Evolutionary conservation across 2,329 filamentous ascomycete species (phyloP), one percentile per base, ranked within the genome.

Genomic region (Cyclaneusma minus): DNA sequence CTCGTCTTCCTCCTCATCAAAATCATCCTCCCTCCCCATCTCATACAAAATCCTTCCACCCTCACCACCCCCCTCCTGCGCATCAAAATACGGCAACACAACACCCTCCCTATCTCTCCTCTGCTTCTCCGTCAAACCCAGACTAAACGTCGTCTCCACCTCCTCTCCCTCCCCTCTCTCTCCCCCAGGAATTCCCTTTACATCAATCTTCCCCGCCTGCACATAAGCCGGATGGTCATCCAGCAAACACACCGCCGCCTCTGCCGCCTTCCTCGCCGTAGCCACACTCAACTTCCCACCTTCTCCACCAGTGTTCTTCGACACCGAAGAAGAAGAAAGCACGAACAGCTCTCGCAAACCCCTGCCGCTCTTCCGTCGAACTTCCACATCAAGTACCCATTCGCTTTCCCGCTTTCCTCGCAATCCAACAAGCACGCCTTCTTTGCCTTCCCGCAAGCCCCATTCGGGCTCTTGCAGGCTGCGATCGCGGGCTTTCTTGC

Each of bases 11-110:
- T 92, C 84, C 32, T 92, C 85, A 40, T 93, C 85, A 54, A 94
- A 95, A 48, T 95, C 84, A 51, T 98, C 89, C 55, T 95, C 89
- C 35, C 73, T 68, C 2, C 85, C 87, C 80, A 95, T 92, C 41
- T 95, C 87, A 49, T 98, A 98, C 43, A 98, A 47, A 37, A 98
- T 98, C 33, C 87, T 66, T 0, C 89, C 89, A 4, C 89, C 87
- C 42, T 92, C 83, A 0, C 85, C 85, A 1, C 69, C 65, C 1
- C 73, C 76, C 28, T 72, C 81, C 62, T 98, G 89, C 13, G 89
- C 89, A 57, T 98, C 89, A 52, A 91, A 94, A 49, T 98, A 95
- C 10, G 89, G 89, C 50, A 95, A 49, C 21, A 95, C 80, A 6
- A 98, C 81, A 0, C 79, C 81, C 42, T 94, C 87, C 14, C 89